Evolutionary conservation across 495 filamentous ascomycete species (phyloP).

Genomic region (Neurospora pannonica): DNA sequence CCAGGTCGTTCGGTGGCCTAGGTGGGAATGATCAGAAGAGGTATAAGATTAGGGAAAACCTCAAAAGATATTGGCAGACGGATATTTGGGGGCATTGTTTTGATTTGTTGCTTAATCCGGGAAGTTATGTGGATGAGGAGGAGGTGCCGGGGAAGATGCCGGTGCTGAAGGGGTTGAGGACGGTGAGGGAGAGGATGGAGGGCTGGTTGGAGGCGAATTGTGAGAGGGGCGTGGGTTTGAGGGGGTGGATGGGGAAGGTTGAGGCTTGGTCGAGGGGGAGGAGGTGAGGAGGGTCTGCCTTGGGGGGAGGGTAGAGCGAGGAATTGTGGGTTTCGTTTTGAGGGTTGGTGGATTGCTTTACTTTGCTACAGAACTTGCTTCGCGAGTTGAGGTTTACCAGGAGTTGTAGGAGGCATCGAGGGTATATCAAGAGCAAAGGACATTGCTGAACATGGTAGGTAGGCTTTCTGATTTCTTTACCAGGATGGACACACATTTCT

Average conservation of each 20-base stretch:
- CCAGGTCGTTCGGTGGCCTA: slow-evolving; percentile 14
- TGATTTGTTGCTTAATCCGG: slow-evolving; percentile 79
- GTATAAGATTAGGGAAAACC: slow-evolving; percentile 57
- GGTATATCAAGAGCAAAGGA: neutral
- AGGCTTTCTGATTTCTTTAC: neutral
- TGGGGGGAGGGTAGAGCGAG: neutral
- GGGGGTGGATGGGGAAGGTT: slow-evolving; percentile 57
- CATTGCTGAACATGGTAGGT: neutral
- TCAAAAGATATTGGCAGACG: slow-evolving; percentile 93
- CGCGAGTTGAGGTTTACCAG: too few species aligned
- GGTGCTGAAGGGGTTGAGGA: slow-evolving; percentile 53
- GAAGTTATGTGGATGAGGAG: slow-evolving; percentile 49
- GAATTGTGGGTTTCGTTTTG: neutral
- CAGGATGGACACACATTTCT: neutral
- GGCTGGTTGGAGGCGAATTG: slow-evolving; percentile 67
- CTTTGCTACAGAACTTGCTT: too few species aligned
- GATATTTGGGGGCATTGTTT: slow-evolving; percentile 82
- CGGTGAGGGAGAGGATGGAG: slow-evolving; percentile 72
- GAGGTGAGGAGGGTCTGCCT: slow-evolving; percentile 7
- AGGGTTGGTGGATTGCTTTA: neutral
- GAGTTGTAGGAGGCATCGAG: neutral
- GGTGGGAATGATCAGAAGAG: slow-evolving; percentile 42
- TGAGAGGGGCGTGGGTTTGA: slow-evolving; percentile 71
- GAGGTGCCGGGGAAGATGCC: slow-evolving; percentile 49
- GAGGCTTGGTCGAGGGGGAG: slow-evolving; percentile 42